Evolutionary conservation across 2,329 filamentous ascomycete genomes (phyloP).

Genomic region (Ascochyta fabae): DNA sequence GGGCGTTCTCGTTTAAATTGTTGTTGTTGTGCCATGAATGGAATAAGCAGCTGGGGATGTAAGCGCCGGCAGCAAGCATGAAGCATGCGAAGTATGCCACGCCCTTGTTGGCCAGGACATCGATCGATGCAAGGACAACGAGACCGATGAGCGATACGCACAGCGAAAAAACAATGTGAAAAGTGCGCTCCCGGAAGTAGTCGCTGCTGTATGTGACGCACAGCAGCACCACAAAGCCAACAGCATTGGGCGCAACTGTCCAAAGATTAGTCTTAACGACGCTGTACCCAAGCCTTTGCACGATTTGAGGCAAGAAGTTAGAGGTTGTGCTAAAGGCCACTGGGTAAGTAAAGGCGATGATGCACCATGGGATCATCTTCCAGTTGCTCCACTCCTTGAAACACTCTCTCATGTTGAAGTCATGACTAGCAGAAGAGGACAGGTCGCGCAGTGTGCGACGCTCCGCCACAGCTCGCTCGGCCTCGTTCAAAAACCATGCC

Average conservation of each 20-base stretch:
- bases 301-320: constrained; percentile 59
- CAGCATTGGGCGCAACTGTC: constrained; percentile 58
- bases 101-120: constrained; percentile 51
- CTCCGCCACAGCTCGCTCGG: constrained; percentile 50
- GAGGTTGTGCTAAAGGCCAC: constrained; percentile 55
- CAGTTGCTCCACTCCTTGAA: constrained; percentile 53
- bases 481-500: constrained; percentile 50
- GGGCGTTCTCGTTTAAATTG: constrained; percentile 57
- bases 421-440: constrained; percentile 47
- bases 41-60: constrained; percentile 57
- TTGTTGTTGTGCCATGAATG: constrained; percentile 62
- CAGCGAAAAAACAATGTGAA: constrained; percentile 54
- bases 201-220: constrained; percentile 55
- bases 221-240: constrained; percentile 56
- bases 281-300: constrained; percentile 54
- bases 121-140: constrained; percentile 54
- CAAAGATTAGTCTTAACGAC: constrained; percentile 57
- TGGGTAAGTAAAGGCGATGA: constrained; percentile 57
- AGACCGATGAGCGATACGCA: constrained; percentile 53
- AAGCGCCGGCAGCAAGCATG: constrained; percentile 54
- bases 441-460: constrained; percentile 56
- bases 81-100: constrained; percentile 61
- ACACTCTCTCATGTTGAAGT: constrained; percentile 51
- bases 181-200: constrained; percentile 54
- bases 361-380: constrained; percentile 54